phyloP scores from a whole-genome alignment of 75 land plant genomes.

The Isoetes taiwanensis region DNA sequence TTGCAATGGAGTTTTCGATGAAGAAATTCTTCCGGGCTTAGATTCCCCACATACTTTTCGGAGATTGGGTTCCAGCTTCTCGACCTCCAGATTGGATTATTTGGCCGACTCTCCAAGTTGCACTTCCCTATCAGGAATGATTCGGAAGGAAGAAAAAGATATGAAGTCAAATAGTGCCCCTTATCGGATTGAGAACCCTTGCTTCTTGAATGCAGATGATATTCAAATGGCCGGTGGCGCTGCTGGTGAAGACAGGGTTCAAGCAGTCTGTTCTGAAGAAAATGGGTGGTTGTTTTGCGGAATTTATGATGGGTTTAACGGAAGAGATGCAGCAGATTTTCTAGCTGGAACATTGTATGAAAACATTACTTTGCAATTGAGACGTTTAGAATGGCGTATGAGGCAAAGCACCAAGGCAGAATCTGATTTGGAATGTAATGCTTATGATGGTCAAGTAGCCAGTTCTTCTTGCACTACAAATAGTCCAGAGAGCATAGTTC shows the following conservation, averaged over 20 bases:
- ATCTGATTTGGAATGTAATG: background rate
- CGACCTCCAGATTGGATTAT: conserved; percentile 39
- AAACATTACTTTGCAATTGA: conserved; percentile 30
- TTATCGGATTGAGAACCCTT: conserved; percentile 20
- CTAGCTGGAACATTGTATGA: conserved; percentile 64
- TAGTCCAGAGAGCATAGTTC: background rate
- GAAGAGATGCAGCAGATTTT: conserved; percentile 82
- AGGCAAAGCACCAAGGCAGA: conserved; percentile 9
- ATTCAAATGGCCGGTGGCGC: conserved; percentile 84
- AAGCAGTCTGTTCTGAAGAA: conserved; percentile 81
- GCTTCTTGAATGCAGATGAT: conserved; percentile 43
- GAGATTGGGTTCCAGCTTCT: conserved; percentile 39
- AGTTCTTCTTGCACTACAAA: background rate
- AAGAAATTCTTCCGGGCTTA: conserved; percentile 60
- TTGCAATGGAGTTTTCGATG: conserved; percentile 57
- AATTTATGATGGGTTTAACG: conserved; percentile 78
- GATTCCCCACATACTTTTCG: conserved; percentile 76
- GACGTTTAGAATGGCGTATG: conserved; percentile 23
- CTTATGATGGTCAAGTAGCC: background rate
- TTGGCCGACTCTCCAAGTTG: too few relatives aligned
- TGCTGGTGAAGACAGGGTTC: conserved; percentile 85
- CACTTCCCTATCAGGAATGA: too few relatives aligned
- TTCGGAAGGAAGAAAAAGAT: too few relatives aligned
- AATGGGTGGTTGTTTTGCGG: conserved; percentile 74
- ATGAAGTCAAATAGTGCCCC: conserved; percentile 10